A percentile compares a stretch with the other conserved stretches of the same genome.
These are phyloP conservation scores for Suhomyces prunicola DNA, from an alignment of 805 yeast species.

Conservation along the genomic window DNA sequence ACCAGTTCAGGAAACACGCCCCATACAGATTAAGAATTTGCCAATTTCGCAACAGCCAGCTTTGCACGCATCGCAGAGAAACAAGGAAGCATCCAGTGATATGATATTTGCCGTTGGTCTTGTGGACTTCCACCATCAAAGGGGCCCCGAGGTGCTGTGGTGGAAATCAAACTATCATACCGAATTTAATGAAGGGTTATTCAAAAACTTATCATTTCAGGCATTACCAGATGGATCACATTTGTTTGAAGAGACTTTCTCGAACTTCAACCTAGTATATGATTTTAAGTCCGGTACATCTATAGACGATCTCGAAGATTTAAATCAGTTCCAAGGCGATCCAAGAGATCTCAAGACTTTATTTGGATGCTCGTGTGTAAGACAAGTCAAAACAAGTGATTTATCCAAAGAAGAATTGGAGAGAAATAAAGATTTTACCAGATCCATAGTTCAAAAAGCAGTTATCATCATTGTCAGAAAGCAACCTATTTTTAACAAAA, in stretches of 20 bases:
- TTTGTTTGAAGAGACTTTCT: slow-evolving; percentile 86
- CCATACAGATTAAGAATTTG: slow-evolving; percentile 37
- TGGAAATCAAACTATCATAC: slow-evolving; percentile 56
- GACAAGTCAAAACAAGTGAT: slow-evolving; percentile 69
- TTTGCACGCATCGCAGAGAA: slow-evolving; percentile 16
- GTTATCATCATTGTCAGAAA: slow-evolving; percentile 75
- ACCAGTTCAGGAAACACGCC: slow-evolving; percentile 6
- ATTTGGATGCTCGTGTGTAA: slow-evolving; percentile 93
- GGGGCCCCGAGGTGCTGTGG: slow-evolving; percentile 95
- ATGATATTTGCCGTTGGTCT: slow-evolving; percentile 79
- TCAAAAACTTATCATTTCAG: slow-evolving; percentile 91
- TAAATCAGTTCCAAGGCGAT: slow-evolving; percentile 33
- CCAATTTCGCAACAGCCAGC: slow-evolving; percentile 26
- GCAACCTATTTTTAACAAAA: slow-evolving; percentile 83
- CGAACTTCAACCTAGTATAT: slow-evolving; percentile 80
- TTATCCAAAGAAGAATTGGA: slow-evolving; percentile 44
- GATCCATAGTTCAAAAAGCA: slow-evolving; percentile 89
- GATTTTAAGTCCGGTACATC: slow-evolving; percentile 50
- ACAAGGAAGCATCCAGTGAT: slow-evolving; percentile 24
- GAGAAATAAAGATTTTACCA: slow-evolving; percentile 61
- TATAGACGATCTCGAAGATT: slow-evolving; percentile 42
- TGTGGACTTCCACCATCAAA: slow-evolving; percentile 85
- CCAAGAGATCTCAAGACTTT: slow-evolving; percentile 54
- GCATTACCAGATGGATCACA: slow-evolving; percentile 97
- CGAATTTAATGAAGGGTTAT: slow-evolving; percentile 41